A percentile compares a stretch with the other conserved stretches of the same genome.
Evolutionary conservation across 2,329 filamentous ascomycete genomes (phyloP).

Genomic region (Chaetomium olivaceum): DNA sequence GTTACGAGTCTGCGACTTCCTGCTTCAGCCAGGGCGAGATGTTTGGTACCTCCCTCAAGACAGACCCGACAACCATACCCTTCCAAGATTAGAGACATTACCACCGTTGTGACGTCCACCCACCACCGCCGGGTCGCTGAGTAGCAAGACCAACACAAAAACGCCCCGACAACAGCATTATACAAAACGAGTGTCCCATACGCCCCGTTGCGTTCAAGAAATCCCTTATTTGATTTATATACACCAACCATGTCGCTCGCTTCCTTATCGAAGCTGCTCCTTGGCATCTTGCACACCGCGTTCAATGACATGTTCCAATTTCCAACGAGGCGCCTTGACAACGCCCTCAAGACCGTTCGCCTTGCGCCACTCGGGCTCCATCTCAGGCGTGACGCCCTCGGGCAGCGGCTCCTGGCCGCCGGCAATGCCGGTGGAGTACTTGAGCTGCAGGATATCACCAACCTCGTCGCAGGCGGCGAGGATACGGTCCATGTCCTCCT

Average conservation of each 20-base stretch:
- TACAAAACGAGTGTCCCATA: not conserved
- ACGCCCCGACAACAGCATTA: not conserved
- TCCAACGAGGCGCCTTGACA: conserved; percentile 77
- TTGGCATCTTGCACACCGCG: conserved; percentile 42
- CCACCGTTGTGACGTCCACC: not conserved
- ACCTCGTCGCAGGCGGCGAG: conserved; percentile 89
- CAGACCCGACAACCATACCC: not conserved
- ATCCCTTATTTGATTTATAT: conserved; percentile 7
- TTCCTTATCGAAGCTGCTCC: conserved; percentile 32
- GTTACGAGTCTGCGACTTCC: conserved; percentile 12
- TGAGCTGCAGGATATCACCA: conserved; percentile 87
- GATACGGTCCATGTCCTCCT: conserved; percentile 92
- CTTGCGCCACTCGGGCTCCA: conserved; percentile 68
- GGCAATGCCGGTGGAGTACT: conserved; percentile 94
- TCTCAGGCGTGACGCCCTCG: conserved; percentile 68
- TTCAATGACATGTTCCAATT: conserved; percentile 76
- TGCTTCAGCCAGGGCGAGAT: not conserved
- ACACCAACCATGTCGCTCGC: not conserved
- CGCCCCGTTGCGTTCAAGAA: not conserved
- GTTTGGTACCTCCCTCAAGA: not conserved
- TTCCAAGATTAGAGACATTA: conserved; percentile 24
- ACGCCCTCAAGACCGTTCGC: conserved; percentile 69
- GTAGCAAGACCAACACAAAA: not conserved
- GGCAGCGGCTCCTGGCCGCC: conserved; percentile 79
- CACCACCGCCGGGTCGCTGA: conserved; percentile 1